Percentiles rank a stretch among this genome's conserved stretches.
phyloP scores from a whole-genome alignment of 805 yeast species.

The Wickerhamiella australiensis region DNA sequence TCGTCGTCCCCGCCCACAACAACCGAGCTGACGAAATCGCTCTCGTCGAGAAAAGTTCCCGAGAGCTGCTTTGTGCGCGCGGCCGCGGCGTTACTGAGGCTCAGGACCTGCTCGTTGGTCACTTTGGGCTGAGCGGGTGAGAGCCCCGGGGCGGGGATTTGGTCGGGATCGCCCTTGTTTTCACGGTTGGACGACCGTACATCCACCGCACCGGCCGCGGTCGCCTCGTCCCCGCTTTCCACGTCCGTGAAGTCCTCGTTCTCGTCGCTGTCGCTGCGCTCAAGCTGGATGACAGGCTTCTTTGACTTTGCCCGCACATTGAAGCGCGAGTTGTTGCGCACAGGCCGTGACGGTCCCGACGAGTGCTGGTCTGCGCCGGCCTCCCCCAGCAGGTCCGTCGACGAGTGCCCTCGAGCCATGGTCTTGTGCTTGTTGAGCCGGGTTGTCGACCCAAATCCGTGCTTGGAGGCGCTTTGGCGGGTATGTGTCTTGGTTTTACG shows the following conservation, averaged over 20 bases:
- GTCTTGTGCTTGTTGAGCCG: slow-evolving; percentile 1
- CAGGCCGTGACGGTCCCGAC: not conserved
- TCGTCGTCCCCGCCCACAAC: slow-evolving; percentile 14
- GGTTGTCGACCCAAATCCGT: slow-evolving; percentile 7
- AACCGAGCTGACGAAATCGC: slow-evolving; percentile 21
- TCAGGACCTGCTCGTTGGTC: slow-evolving; percentile 21
- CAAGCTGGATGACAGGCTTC: slow-evolving; percentile 13
- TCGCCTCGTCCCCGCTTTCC: slow-evolving; percentile 8
- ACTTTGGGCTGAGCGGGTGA: slow-evolving; percentile 22
- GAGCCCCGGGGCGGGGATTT: not conserved
- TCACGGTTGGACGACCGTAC: not conserved
- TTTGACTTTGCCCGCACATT: slow-evolving; percentile 1
- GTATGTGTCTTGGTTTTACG: slow-evolving; percentile 6
- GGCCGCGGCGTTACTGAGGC: slow-evolving; percentile 13
- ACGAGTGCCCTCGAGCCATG: not conserved
- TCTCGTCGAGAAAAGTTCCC: slow-evolving; percentile 20
- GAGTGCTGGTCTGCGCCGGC: not conserved
- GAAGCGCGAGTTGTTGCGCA: not conserved
- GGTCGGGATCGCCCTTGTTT: not conserved
- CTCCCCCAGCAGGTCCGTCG: not conserved
- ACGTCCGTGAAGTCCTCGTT: slow-evolving; percentile 10
- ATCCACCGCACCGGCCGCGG: not conserved
- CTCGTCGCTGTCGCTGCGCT: slow-evolving; percentile 12
- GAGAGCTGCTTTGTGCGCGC: not conserved
- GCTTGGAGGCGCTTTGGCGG: not conserved